Base-by-base conservation (phyloP, 108 stramenopile species). In the Skeletonema tropicum region DNA sequence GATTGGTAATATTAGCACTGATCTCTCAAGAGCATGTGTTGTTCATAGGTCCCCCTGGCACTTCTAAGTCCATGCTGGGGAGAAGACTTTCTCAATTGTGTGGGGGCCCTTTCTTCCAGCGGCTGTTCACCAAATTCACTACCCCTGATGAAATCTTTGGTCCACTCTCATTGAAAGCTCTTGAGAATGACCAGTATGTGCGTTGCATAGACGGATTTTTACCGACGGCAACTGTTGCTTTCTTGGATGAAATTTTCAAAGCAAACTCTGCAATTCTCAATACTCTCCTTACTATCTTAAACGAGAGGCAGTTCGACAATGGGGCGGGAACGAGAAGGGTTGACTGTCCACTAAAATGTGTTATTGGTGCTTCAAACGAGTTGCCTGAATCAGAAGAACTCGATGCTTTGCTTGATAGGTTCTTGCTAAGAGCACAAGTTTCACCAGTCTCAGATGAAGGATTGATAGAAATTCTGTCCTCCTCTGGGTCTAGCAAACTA, bases 291-390 rank as follows among this genome's bases (percentile, higher is more conserved):
- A 89, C 89, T n/a, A 89, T 93, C 5, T 66, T 93, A 67, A 93
- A 93, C 66, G 92, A 93, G 70, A 73, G 92, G 26, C 75, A 85
- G 57, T 93, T 90, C 72, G 88, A 89, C 33, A 90, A 93, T 66
- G 90, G 87, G 15, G 64, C 82, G 32, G 86, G 86, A 63, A 52
- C 19, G n/a, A 23, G n/a, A 11, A 73, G 87, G 63, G 85, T 89
- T 23, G 39, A 64, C 17, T 92, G 91, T 64, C 92, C 89, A 10
- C 77, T 90, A 26, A 70, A 85, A 31, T 88, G 88, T 64, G 92
- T 89, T 8, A 87, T 93, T 17, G 92, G 89, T 6, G 92, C 92
- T 5, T 88, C 89, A 10, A 93, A 93, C 78, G 89, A 90, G 62
- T 60, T 93, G 6, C 88, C 88, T 7, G 92, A 93, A 36, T 86